Evolutionary conservation across 768 basidiomycete species (phyloP), one percentile per base, ranked within the genome.

Genomic region (Russula emetica): DNA sequence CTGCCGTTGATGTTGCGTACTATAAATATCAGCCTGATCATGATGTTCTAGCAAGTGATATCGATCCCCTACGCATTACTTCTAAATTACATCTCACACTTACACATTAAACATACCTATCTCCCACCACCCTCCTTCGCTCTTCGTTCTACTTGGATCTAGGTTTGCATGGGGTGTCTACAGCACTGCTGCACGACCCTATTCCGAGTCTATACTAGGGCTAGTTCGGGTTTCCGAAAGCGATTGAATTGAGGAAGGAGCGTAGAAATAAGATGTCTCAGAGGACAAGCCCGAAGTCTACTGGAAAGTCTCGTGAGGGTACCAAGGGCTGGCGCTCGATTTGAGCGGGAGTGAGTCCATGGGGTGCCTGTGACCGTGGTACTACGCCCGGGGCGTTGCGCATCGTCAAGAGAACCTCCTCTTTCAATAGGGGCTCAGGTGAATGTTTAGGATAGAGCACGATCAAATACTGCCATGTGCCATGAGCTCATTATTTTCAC

Each of bases 321-420:
- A 30, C 4, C 30, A 32, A 20, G 42, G 30, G 49, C 20, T 49
- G 54, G 1, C 5, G 24, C 49, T 36, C 55, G 2, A 44, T 2
- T 47, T 5, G 22, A n/a, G 40, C 32, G 16, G 59, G 20, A 18
- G 10, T 40, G 32, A 52, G 6, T 28, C 40, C 38, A 0, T 47
- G 20, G 24, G 63, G 63, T 47, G 54, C 59, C 22, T 52, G 55
- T 20, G 60, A 44, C 5, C 38, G 53, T 8, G 66, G 60, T 20
- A 20, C 34, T 24, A 61, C 55, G 26, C 42, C 59, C 20, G 49
- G 30, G 13, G 40, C 40, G 72, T 76, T 18, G 72, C 60, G 34
- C 45, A 69, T n/a, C 1, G 49, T 54, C 69, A 67, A 59, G 20
- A 55, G 3, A 20, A 65, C 32, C 75, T n/a, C 69, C 73, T 26